phyloP scores from a whole-genome alignment of 257 asterid genomes.

The Cinchona pubescens region DNA sequence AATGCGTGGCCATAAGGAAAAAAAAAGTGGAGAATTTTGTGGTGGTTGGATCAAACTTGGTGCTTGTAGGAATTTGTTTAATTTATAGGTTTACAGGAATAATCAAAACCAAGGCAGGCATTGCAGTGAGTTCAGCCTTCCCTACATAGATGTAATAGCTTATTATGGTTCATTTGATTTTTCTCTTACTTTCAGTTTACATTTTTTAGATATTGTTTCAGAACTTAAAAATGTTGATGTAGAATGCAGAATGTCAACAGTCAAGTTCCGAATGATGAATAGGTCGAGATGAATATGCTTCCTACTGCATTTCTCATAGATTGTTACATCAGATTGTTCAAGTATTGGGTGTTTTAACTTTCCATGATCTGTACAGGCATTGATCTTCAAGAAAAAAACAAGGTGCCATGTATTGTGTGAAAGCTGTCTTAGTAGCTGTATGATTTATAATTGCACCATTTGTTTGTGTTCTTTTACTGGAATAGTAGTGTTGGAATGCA shows the following conservation, averaged over 20 bases:
- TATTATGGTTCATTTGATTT: not conserved
- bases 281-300: not conserved
- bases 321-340: not conserved
- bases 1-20: slow-evolving; percentile 13
- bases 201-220: not conserved
- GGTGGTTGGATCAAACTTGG: not conserved
- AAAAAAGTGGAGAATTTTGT: not conserved
- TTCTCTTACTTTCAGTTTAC: not conserved
- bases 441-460: not conserved
- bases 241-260: not conserved
- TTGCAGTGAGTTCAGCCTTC: not conserved
- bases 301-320: not conserved
- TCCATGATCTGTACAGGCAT: not conserved
- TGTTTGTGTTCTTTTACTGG: not conserved
- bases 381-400: not conserved
- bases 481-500: not conserved
- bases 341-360: not conserved
- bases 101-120: slow-evolving; percentile 12
- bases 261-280: not conserved
- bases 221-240: not conserved
- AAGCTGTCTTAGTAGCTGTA: not conserved
- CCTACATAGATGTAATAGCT: slow-evolving; percentile 10
- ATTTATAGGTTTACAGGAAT: slow-evolving; percentile 17
- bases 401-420: not conserved
- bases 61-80: slow-evolving; percentile 14